Evolutionary conservation across 805 yeast genomes (phyloP).

Genomic region (Candida stauntonica): DNA sequence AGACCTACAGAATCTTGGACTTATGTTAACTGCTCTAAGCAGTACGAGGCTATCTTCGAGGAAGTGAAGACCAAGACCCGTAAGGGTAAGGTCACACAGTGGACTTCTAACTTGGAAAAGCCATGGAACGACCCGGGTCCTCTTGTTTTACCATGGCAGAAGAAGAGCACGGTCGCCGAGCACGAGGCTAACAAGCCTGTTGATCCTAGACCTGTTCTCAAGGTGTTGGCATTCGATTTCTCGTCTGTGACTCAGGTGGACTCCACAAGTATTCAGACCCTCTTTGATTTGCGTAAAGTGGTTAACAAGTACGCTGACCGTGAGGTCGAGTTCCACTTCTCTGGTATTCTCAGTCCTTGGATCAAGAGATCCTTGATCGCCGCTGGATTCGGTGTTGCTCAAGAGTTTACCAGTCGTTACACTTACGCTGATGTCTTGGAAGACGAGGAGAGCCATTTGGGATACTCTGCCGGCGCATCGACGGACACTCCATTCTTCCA

Average conservation of each 20-base stretch:
- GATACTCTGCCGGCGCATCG: constrained; percentile 49
- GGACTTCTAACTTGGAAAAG: constrained; percentile 44
- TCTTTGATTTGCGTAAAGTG: constrained; percentile 72
- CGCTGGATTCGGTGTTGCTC: constrained; percentile 76
- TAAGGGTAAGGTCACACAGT: constrained; percentile 46
- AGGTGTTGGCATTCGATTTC: constrained; percentile 76
- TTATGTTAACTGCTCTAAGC: constrained; percentile 75
- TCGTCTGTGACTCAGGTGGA: constrained; percentile 73
- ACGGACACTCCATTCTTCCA: constrained; percentile 77
- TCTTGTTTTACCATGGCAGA: constrained; percentile 27
- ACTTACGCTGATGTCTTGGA: constrained; percentile 23
- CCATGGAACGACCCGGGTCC: constrained; percentile 94
- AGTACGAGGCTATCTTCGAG: constrained; percentile 63
- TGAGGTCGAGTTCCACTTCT: constrained; percentile 85
- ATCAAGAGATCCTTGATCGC: constrained; percentile 68
- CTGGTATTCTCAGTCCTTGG: constrained; percentile 86
- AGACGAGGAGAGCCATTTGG: constrained; percentile 26
- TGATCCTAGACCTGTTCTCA: constrained; percentile 62
- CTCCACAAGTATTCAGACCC: constrained; percentile 72
- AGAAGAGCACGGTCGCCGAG: constrained; percentile 20
- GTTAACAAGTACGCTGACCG: constrained; percentile 70
- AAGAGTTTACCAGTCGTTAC: constrained; percentile 30
- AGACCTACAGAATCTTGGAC: constrained; percentile 78
- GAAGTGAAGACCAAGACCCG: constrained; percentile 58
- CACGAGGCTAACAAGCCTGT: constrained; percentile 18